Base-by-base conservation (phyloP, 257 asterid genomes). In the Salvia hispanica region DNA sequence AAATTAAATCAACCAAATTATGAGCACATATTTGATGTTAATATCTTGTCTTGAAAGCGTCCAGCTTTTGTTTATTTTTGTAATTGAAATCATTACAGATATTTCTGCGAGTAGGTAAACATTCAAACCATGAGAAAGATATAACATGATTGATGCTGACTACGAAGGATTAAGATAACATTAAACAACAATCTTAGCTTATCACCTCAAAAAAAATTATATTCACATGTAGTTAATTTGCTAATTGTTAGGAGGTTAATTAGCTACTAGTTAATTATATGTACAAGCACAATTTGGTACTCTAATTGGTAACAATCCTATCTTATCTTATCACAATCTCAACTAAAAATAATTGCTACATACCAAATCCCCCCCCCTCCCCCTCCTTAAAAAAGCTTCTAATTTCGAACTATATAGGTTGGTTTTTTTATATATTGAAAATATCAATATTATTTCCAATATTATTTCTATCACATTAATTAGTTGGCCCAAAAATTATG, bases 261-360 rank as follows among this genome's bases (percentile, higher is more conserved):
- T n/a, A 5, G 60, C 44, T 25, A 34, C 11, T 67, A 55, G 37
- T 60, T 55, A 18, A 62, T 62, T 48, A 55, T 15, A 36, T 6
- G 34, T 28, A 16, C 13, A 7, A 46, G 34, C 15, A 16, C 13
- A 7, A 46, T 46, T 58, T 43, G 1, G 33, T 21, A 58, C 11
- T 67, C 21, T 60, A 34, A 58, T 70, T 18, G 64, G 61, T 25
- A 59, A 44, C 12, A 6, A n/a, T 44, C 70, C 59, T 62, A 77
- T 77, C 77, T 67, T 77, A 64, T 75, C 72, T 40, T 40, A 70
- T 48, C 69, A 47, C 5, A 16, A 37, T 46, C 9, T 45, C 47
- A n/a, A 18, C 10, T 33, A 31, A 52, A 14, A 36, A 3, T n/a
- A 60, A 39, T 18, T 25, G 36, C 31, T 0, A 61, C 2, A 9